Evolutionary conservation across 768 basidiomycete species (phyloP), one percentile per base, ranked within the genome.

Genomic region (Suillus plorans): DNA sequence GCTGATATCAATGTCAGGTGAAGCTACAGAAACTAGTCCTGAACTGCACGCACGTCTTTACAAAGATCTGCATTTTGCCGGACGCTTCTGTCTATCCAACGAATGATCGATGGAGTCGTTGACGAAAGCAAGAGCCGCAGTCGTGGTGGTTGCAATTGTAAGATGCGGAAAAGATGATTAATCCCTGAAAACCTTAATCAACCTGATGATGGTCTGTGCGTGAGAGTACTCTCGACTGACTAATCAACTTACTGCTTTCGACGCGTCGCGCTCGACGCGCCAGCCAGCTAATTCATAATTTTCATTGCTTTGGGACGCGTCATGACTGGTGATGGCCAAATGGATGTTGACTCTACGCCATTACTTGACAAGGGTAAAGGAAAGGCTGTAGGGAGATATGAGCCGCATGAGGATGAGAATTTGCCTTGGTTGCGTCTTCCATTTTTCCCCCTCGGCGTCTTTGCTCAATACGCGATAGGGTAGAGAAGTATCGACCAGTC

Each of bases 401-500:
- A 73, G 4, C 74, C 80, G 36, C 76, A 77, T 31, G 83, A 85
- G 45, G 79, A 84, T 65, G 92, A 95, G 42, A 90, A 84, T 67
- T 77, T 98, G 42, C 95, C 95, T 49, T 98, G 95, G 95, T 95
- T 71, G 85, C 73, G 59, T 49, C 39, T 57, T 60, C 44, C 57
- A 66, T 18, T 50, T 42, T 34, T 41, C 36, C 59, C 55, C 12
- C 47, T 59, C 50, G 59, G 61, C 47, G 56, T 68, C 37, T 53
- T 61, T 36, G 41, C 25, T 63, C 25, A 57, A 52, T 22, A 62
- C 60, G 52, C 62, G 41, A 53, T 68, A 97, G 97, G 97, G 97
- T 99, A 44, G 97, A 99, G 77, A 98, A 99, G 78, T 99, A 98
- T 79, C 81, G 97, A 62, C 97, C 97, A 14, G 90, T 89, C 10